These are phyloP conservation scores for Pseudogymnoascus sp. DNA, from an alignment of 2,329 filamentous ascomycete species.

Conservation along the genomic window DNA sequence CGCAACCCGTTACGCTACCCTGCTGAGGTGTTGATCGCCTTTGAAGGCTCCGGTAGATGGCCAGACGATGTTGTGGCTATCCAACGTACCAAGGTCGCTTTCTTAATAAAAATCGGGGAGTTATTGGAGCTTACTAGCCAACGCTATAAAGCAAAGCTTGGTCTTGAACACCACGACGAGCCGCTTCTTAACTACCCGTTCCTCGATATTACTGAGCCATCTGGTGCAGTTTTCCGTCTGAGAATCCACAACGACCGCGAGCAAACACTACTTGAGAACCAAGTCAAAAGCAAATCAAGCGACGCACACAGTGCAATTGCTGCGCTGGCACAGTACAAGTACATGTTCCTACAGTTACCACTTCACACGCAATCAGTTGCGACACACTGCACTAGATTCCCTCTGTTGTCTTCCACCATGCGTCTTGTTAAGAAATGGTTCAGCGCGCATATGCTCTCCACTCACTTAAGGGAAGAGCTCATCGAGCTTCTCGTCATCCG, in stretches of 20 bases:
- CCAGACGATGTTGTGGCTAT: slow-evolving; percentile 87
- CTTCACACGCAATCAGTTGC: slow-evolving; percentile 76
- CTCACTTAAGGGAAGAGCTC: slow-evolving; percentile 71
- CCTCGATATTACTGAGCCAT: slow-evolving; percentile 71
- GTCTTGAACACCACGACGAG: slow-evolving; percentile 68
- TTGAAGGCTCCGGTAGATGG: slow-evolving; percentile 90
- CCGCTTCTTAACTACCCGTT: slow-evolving; percentile 72
- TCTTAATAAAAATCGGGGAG: slow-evolving; percentile 61
- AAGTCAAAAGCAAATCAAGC: slow-evolving; percentile 65
- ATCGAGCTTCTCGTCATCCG: slow-evolving; percentile 77
- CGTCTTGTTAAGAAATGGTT: slow-evolving; percentile 89
- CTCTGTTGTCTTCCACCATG: slow-evolving; percentile 73
- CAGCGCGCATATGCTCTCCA: slow-evolving; percentile 68
- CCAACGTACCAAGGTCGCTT: slow-evolving; percentile 88
- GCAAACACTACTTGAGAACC: slow-evolving; percentile 70
- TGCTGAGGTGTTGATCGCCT: slow-evolving; percentile 78
- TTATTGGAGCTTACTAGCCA: slow-evolving; percentile 58
- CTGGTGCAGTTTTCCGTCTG: slow-evolving; percentile 70
- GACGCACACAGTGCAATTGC: slow-evolving; percentile 58
- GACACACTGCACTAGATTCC: slow-evolving; percentile 73
- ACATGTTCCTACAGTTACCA: slow-evolving; percentile 64
- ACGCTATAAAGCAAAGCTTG: slow-evolving; percentile 61
- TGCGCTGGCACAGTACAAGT: slow-evolving; percentile 65
- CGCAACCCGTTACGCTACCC: slow-evolving; percentile 41
- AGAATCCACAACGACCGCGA: slow-evolving; percentile 88